Base-by-base conservation (phyloP, 352 stramenopile species). In the Nothophytophthora sp. region DNA sequence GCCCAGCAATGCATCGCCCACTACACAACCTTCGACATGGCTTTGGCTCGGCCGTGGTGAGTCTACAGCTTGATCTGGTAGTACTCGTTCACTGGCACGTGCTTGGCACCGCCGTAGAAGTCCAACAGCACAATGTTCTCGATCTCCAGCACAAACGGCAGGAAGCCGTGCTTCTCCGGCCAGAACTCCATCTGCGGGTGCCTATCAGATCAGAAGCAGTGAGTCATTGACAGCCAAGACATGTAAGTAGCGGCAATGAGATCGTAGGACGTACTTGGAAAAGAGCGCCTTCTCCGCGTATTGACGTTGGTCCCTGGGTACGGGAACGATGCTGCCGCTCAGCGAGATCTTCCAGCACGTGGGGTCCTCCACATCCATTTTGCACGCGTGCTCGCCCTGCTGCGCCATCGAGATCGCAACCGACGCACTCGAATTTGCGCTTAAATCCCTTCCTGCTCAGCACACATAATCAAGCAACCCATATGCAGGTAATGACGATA, bases 331-430 rank as follows among this genome's bases (percentile, higher is more conserved):
- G 10, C 68, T 70, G 40, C 80, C 80, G 2, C 72, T 62, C 24
- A 90, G 45, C 42, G 72, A 79, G 39, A 86, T 22, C 38, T 85
- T 85, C 76, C 74, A 87, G 67, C 80, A 90, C 16, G 80, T 90
- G 15, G 80, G 80, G 65, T 90, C 76, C 55, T 83, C 60, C 9
- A 74, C 65, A 43, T 92, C 81, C 63, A 78, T 82, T 44, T 85
- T 82, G 53, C 76, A 90, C n/a, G 65, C 67, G 47, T 71, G 36
- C 25, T 63, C 19, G 16, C 66, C 72, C 13, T 76, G 40, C 50
- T 90, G 78, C 8, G 65, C 72, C 57, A 83, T 76, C 18, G 78
- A 77, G 50, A 92, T 86, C 3, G 74, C 65, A 25, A 90, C 54
- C 4, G 63, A 86, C 10, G 76, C 78, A 15, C 60, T 74, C 32